A percentile compares a stretch with the other conserved stretches of the same genome.
Conservation (phyloP, 2,329 filamentous ascomycete species). For the Fusarium verticillioides region DNA sequence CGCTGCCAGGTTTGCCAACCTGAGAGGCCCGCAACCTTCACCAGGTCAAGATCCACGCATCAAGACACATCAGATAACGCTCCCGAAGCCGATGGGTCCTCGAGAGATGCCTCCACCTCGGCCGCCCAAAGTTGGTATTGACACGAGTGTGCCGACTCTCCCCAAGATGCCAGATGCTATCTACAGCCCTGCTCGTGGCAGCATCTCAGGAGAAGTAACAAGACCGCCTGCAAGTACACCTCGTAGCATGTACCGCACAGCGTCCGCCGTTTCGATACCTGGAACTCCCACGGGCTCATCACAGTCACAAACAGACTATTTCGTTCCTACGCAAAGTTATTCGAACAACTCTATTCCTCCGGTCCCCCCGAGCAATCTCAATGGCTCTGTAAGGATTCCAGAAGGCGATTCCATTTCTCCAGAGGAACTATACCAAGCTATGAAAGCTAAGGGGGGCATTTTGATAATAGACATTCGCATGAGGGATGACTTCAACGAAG, state of each 20-base stretch:
- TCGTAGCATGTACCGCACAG: slow-evolving; percentile 70
- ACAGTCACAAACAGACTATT: slow-evolving; percentile 50
- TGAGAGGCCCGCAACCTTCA: slow-evolving; percentile 57
- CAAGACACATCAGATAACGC: slow-evolving; percentile 59
- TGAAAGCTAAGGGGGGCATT: slow-evolving; percentile 69
- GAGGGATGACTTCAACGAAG: slow-evolving; percentile 83
- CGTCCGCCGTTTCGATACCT: slow-evolving; percentile 59
- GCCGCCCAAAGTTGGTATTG: slow-evolving; percentile 59
- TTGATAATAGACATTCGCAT: slow-evolving; percentile 87
- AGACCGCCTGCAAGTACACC: slow-evolving; percentile 73
- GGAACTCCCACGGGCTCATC: slow-evolving; percentile 45
- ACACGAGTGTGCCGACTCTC: slow-evolving; percentile 65
- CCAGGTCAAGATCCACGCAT: slow-evolving; percentile 64
- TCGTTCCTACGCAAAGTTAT: slow-evolving; percentile 43
- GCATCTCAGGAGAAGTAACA: slow-evolving; percentile 71
- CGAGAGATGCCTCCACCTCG: slow-evolving; percentile 63
- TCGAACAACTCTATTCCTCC: slow-evolving; percentile 45
- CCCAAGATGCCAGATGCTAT: slow-evolving; percentile 80
- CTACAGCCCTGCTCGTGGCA: slow-evolving; percentile 81
- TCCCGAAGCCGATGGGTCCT: slow-evolving; percentile 57
- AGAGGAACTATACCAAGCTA: slow-evolving; percentile 76
- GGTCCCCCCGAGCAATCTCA: slow-evolving; percentile 52
- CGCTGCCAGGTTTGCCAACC: slow-evolving; percentile 66
- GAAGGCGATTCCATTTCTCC: slow-evolving; percentile 70
- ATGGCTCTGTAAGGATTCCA: slow-evolving; percentile 62